Evolutionary conservation across 106 monocot species (phyloP).

Genomic region (Platanthera guangdongensis): DNA sequence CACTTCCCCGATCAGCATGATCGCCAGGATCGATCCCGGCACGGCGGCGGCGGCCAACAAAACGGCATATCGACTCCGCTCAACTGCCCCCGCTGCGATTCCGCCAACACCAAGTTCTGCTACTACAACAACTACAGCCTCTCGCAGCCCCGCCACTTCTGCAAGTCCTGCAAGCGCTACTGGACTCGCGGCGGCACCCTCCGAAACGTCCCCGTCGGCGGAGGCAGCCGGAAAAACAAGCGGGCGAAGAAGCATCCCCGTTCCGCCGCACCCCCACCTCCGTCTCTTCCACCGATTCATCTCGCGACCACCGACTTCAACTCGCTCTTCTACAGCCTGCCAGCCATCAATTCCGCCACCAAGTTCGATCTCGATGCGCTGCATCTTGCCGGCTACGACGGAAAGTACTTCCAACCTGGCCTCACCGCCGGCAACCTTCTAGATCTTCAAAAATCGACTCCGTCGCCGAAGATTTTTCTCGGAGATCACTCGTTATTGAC

Average conservation of each 20-base stretch:
- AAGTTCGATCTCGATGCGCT: not conserved
- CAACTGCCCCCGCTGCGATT: slow-evolving; percentile 4
- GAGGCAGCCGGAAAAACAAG: slow-evolving; percentile 11
- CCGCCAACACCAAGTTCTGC: slow-evolving; percentile 61
- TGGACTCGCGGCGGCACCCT: slow-evolving; percentile 56
- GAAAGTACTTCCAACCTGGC: not conserved
- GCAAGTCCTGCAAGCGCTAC: slow-evolving; percentile 46
- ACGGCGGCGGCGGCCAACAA: not conserved
- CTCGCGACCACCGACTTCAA: not conserved
- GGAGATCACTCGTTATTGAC: not conserved
- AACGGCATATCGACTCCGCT: not conserved
- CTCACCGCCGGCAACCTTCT: not conserved
- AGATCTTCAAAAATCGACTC: not conserved
- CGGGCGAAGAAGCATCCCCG: not conserved
- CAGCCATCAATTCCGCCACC: not conserved
- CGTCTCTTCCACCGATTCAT: not conserved
- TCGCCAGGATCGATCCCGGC: not conserved
- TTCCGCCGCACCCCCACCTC: not conserved
- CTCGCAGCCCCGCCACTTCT: slow-evolving; percentile 50
- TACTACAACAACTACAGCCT: slow-evolving; percentile 75
- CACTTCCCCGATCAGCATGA: not conserved
- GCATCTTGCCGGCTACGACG: not conserved
- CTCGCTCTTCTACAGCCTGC: not conserved
- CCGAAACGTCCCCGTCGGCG: slow-evolving; percentile 53
- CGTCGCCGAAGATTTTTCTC: not conserved